Percentiles rank a stretch among this genome's conserved stretches.
phyloP scores from a whole-genome alignment of 1,139 yeast species.

The Magnusiomyces ingens region DNA sequence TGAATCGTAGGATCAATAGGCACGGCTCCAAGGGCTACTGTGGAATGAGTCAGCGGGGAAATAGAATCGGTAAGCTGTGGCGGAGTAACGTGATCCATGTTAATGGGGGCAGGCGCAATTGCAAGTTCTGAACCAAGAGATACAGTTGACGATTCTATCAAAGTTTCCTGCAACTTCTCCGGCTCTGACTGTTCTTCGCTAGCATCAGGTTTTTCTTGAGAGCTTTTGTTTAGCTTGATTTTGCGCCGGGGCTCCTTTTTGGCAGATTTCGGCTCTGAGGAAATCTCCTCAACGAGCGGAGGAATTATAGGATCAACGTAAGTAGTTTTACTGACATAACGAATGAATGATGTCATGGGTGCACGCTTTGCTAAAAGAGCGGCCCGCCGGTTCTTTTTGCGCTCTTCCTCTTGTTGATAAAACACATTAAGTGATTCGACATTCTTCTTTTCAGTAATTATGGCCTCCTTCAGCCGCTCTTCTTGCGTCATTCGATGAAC shows the following conservation, averaged over 20 bases:
- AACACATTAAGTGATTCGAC: conserved; percentile 65
- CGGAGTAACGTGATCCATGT: not conserved
- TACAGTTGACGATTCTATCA: conserved; percentile 14
- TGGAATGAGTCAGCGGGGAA: not conserved
- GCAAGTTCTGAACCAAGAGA: conserved; percentile 13
- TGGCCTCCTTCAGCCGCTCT: conserved; percentile 77
- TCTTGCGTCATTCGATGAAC: conserved; percentile 63
- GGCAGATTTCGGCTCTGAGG: not conserved
- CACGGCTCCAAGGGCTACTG: not conserved
- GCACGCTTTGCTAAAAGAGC: conserved; percentile 58
- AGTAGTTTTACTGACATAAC: conserved; percentile 39
- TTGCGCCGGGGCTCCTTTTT: conserved; percentile 14
- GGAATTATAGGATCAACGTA: conserved; percentile 23
- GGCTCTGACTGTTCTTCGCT: too few relatives aligned
- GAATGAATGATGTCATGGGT: conserved; percentile 50
- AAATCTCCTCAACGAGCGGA: conserved; percentile 10
- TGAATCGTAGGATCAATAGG: not conserved
- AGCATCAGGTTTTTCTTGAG: conserved; percentile 6
- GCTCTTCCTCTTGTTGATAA: conserved; percentile 76
- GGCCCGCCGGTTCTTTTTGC: conserved; percentile 71
- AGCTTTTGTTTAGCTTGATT: conserved; percentile 11
- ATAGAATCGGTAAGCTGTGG: not conserved
- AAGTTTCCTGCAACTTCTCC: too few relatives aligned
- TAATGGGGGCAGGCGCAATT: conserved; percentile 2
- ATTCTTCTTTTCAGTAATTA: conserved; percentile 76